Percentiles rank a stretch among this genome's conserved stretches.
Conservation (phyloP, 2,329 filamentous ascomycete genomes). For the Helotiales sp. region DNA sequence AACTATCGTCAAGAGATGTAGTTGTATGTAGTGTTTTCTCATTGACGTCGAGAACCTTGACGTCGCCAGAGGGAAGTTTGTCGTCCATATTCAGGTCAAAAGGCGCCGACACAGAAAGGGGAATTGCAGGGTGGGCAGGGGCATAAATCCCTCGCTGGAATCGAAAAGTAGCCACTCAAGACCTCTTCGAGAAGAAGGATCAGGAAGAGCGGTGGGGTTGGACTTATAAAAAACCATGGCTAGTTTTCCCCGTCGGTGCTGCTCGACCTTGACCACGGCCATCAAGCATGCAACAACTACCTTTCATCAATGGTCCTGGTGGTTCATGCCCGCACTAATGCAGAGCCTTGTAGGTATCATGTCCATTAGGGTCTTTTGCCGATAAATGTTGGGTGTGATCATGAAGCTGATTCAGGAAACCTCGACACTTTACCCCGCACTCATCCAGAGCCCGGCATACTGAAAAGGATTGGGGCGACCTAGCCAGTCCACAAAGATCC, state of each 20-base stretch:
- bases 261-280: neutral
- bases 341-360: neutral
- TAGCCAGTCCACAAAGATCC: neutral
- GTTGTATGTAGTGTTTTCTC: constrained; percentile 6
- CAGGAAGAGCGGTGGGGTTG: neutral
- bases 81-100: constrained; percentile 5
- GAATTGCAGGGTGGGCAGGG: too few species aligned
- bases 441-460: neutral
- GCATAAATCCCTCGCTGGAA: too few species aligned
- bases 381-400: neutral
- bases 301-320: neutral
- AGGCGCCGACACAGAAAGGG: too few species aligned
- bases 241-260: neutral
- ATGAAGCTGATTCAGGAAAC: neutral
- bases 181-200: too few species aligned
- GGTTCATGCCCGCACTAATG: neutral
- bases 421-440: neutral
- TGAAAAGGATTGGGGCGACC: neutral
- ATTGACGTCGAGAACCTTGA: constrained; percentile 7
- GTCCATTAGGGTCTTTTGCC: neutral
- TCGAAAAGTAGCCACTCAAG: too few species aligned
- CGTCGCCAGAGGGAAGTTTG: neutral
- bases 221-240: neutral
- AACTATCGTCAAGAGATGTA: constrained; percentile 1
- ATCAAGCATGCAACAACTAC: neutral